These are phyloP conservation scores for Aspergillus pseudoviridinutans DNA, from an alignment of 2,329 filamentous ascomycete genomes.

Conservation along the genomic window DNA sequence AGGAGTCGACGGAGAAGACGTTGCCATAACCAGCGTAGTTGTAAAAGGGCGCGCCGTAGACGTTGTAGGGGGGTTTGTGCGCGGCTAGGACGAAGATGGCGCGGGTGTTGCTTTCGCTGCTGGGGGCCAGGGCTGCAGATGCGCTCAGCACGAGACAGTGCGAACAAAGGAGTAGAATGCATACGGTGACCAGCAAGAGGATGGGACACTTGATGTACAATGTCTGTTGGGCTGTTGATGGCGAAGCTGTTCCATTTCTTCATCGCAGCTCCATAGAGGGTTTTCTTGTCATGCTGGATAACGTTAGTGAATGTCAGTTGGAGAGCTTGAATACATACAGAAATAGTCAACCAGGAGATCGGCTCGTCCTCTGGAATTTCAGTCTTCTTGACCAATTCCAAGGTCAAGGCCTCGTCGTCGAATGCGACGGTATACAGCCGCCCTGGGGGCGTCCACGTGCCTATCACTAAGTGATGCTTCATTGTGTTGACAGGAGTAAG, in stretches of 20 bases:
- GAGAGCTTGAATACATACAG: slow-evolving; percentile 51
- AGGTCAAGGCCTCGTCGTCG: slow-evolving; percentile 72
- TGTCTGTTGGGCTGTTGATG: slow-evolving; percentile 70
- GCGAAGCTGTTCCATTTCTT: slow-evolving; percentile 87
- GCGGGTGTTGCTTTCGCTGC: slow-evolving; percentile 71
- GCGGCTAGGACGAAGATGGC: slow-evolving; percentile 86
- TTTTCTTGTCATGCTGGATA: slow-evolving; percentile 69
- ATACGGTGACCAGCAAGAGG: slow-evolving; percentile 71
- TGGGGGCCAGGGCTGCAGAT: slow-evolving; percentile 60
- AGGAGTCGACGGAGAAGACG: slow-evolving; percentile 49
- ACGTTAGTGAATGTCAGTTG: slow-evolving; percentile 3
- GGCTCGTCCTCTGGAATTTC: slow-evolving; percentile 78
- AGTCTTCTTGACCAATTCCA: slow-evolving; percentile 74
- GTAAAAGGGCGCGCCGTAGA: slow-evolving; percentile 91
- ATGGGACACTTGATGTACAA: slow-evolving; percentile 70
- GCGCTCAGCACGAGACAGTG: not conserved
- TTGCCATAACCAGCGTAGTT: slow-evolving; percentile 77
- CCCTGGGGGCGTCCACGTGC: slow-evolving; percentile 85
- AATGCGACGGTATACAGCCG: slow-evolving; percentile 88
- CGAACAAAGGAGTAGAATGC: slow-evolving; percentile 22
- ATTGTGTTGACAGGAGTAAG: slow-evolving; percentile 45
- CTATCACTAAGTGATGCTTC: slow-evolving; percentile 88
- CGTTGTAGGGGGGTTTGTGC: slow-evolving; percentile 69
- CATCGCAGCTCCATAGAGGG: slow-evolving; percentile 86
- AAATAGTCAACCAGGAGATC: slow-evolving; percentile 91